Evolutionary conservation across 345 rosid genomes (phyloP).

Genomic region (Eucalyptus sp.): DNA sequence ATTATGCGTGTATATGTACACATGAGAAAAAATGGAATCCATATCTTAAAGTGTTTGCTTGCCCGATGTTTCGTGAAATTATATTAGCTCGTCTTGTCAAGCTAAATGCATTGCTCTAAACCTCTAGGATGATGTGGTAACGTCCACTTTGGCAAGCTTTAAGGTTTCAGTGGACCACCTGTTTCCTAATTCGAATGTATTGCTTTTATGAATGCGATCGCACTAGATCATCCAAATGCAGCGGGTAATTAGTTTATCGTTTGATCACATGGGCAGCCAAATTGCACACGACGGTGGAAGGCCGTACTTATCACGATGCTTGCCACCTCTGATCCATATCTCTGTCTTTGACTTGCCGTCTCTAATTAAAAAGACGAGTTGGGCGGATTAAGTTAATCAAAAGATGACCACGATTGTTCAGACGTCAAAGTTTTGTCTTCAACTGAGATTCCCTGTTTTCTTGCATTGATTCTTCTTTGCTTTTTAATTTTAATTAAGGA

Average conservation of each 20-base stretch:
- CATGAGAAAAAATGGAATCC: accelerated
- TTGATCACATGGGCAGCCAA: not conserved
- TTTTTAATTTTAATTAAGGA: not conserved
- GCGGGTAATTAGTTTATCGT: not conserved
- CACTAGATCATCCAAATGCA: not conserved
- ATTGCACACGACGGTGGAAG: not conserved
- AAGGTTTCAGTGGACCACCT: not conserved
- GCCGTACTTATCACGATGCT: not conserved
- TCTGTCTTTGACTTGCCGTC: not conserved
- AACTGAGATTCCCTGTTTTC: not conserved
- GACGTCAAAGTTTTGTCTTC: not conserved
- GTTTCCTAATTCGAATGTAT: not conserved
- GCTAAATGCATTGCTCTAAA: not conserved
- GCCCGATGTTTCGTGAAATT: not conserved
- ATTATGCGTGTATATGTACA: not conserved
- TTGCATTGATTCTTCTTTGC: not conserved
- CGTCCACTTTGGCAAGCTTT: not conserved
- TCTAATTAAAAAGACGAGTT: not conserved
- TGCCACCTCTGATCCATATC: not conserved
- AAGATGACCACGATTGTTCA: not conserved
- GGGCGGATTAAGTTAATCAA: not conserved
- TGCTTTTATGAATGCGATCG: not conserved
- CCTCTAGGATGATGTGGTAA: not conserved
- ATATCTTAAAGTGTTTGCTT: not conserved
- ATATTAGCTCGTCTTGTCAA: not conserved